These are phyloP conservation scores for Microthlaspi erraticum DNA, from an alignment of 345 rosid species.

Conservation along the genomic window DNA sequence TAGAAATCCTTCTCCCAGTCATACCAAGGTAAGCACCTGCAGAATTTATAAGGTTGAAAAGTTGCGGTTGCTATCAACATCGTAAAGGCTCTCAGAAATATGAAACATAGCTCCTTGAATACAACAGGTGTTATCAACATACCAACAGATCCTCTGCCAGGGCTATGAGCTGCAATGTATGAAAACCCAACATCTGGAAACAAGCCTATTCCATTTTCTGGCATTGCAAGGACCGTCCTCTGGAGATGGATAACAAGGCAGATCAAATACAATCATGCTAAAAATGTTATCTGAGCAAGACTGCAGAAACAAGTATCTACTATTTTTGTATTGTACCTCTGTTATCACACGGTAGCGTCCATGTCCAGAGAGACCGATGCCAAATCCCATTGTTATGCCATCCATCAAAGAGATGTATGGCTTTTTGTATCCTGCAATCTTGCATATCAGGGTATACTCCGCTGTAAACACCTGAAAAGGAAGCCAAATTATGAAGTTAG, in stretches of 20 bases:
- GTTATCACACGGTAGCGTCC: conserved; percentile 87
- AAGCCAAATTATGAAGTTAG: conserved; percentile 9
- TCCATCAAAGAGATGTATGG: conserved; percentile 93
- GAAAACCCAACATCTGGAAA: conserved; percentile 99
- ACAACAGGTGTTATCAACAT: conserved; percentile 34
- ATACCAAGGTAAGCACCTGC: conserved; percentile 91
- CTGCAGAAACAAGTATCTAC: neutral
- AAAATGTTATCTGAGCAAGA: conserved; percentile 5
- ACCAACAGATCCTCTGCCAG: conserved; percentile 97
- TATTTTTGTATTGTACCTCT: conserved; percentile 55
- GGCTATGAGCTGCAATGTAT: conserved; percentile 81
- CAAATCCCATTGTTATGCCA: conserved; percentile 96
- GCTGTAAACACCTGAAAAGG: conserved; percentile 73
- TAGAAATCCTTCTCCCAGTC: conserved; percentile 86
- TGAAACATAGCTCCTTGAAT: conserved; percentile 7
- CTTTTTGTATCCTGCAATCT: conserved; percentile 80
- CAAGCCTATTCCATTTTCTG: conserved; percentile 96
- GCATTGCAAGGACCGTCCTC: conserved; percentile 91
- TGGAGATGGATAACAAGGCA: conserved; percentile 39
- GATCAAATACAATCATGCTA: neutral
- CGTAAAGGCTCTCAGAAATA: neutral
- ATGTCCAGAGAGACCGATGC: conserved; percentile 92
- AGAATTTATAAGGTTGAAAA: conserved; percentile 24
- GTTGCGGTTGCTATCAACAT: neutral
- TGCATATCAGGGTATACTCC: conserved; percentile 88